Base-by-base conservation (phyloP, 768 basidiomycete species). In the Panus rudis region DNA sequence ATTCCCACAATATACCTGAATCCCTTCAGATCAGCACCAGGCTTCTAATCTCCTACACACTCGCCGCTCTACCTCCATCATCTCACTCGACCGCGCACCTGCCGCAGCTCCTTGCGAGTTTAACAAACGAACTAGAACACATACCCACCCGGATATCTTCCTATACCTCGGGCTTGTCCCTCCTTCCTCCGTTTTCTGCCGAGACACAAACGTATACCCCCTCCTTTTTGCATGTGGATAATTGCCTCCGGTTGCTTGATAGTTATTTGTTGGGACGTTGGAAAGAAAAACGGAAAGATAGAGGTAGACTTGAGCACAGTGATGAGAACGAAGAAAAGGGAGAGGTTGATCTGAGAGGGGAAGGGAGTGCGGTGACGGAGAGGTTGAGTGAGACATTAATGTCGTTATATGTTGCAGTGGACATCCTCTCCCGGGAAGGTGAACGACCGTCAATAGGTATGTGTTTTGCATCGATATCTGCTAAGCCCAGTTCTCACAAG, bases 211-310 rank as follows among this genome's bases (percentile, higher is more conserved):
- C 41, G 13, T 55, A 63, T 26, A 47, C 49, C 21, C 68, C 62
- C 21, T 68, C 70, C 16, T 54, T 78, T 26, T 61, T 66, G 14
- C 73, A 71, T 53, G 62, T 79, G 3, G 70, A 76, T 48, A 68
- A 75, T 23, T 75, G 79, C 48, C 64, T 88, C 25, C 66, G 67
- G 16, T 63, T 87, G 1, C 52, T 88, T 7, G 85, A 88, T 49
- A 64, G 71, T 1, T 81, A 72, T 55, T 67, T 88, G 2, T 61
- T 87, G 7, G 75, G 71, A 2, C 71, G 74, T 32, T 85, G 81
- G 81, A 52, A 52, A 21, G 53, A 58, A 35, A n/a, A n/a, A n/a
- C n/a, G n/a, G n/a, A n/a, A n/a, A n/a, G n/a, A n/a, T n/a, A n/a
- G n/a, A n/a, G n/a, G n/a, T n/a, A n/a, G n/a, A n/a, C n/a, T n/a